phyloP scores from a whole-genome alignment of 768 basidiomycete species.

The Russula olivacea region DNA sequence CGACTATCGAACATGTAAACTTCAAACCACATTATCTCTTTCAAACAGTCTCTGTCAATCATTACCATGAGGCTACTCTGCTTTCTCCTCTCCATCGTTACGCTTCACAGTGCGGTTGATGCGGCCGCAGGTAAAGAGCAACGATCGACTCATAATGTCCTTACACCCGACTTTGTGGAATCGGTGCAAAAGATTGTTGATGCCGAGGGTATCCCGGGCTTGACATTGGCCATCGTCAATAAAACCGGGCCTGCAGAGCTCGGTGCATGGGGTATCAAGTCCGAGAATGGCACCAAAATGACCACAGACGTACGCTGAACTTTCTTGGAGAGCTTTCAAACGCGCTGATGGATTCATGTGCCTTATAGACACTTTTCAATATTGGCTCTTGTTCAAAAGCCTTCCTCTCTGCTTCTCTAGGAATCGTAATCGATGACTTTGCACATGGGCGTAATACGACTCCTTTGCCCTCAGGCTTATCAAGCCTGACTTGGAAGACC shows the following conservation, averaged over 20 bases:
- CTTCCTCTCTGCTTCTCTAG: slow-evolving; percentile 37
- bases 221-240: slow-evolving; percentile 12
- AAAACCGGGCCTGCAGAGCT: slow-evolving; percentile 2
- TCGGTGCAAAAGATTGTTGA: neutral
- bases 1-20: neutral
- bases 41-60: neutral
- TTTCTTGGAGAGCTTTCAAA: neutral
- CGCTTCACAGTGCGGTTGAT: neutral
- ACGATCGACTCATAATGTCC: neutral
- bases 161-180: slow-evolving; percentile 12
- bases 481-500: slow-evolving; percentile 35
- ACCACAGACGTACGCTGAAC: slow-evolving; percentile 15
- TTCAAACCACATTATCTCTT: neutral
- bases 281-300: slow-evolving; percentile 16
- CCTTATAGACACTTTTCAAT: slow-evolving; percentile 35
- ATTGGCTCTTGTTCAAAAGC: slow-evolving; percentile 38
- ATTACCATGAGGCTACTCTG: neutral
- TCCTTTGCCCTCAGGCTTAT: slow-evolving; percentile 31
- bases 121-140: neutral
- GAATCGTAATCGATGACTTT: slow-evolving; percentile 41
- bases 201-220: slow-evolving; percentile 2
- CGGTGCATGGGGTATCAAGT: slow-evolving; percentile 17
- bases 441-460: slow-evolving; percentile 33
- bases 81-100: neutral
- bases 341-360: neutral